Evolutionary conservation across 345 rosid species (phyloP).

Genomic region (Eucalyptus curtisii): DNA sequence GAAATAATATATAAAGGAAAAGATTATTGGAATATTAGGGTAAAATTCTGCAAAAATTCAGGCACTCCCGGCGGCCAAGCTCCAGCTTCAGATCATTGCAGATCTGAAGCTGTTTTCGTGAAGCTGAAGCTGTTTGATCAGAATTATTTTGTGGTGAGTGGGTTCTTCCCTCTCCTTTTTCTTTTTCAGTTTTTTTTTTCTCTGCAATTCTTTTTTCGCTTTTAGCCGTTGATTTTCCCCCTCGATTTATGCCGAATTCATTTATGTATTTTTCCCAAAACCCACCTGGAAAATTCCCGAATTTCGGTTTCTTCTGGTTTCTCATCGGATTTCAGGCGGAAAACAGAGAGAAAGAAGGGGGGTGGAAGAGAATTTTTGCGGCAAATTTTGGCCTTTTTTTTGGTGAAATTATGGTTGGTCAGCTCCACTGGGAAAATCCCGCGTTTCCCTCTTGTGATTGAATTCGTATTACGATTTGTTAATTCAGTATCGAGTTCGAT

Average conservation of each 20-base stretch:
- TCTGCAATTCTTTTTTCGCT: not conserved
- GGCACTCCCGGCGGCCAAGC: not conserved
- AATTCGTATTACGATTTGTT: not conserved
- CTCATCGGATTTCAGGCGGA: not conserved
- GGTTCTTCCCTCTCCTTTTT: not conserved
- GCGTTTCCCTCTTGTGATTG: not conserved
- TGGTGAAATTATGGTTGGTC: not conserved
- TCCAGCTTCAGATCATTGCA: not conserved
- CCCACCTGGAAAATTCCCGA: not conserved
- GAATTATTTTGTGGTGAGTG: not conserved
- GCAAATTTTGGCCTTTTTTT: not conserved
- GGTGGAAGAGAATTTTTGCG: not conserved
- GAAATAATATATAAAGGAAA: not conserved
- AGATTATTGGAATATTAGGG: not conserved
- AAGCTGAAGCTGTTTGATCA: not conserved
- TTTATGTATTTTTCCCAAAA: not conserved
- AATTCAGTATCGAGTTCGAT: not conserved
- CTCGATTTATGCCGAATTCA: not conserved
- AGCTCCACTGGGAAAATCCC: not conserved
- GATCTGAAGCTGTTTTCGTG: not conserved
- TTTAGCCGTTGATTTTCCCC: not conserved
- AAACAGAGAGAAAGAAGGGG: not conserved
- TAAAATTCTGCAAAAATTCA: not conserved
- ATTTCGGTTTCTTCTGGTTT: not conserved
- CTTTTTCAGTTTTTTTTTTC: not conserved